phyloP scores from a whole-genome alignment of 2,329 filamentous ascomycete species.

The Verticillium albo-atrum region DNA sequence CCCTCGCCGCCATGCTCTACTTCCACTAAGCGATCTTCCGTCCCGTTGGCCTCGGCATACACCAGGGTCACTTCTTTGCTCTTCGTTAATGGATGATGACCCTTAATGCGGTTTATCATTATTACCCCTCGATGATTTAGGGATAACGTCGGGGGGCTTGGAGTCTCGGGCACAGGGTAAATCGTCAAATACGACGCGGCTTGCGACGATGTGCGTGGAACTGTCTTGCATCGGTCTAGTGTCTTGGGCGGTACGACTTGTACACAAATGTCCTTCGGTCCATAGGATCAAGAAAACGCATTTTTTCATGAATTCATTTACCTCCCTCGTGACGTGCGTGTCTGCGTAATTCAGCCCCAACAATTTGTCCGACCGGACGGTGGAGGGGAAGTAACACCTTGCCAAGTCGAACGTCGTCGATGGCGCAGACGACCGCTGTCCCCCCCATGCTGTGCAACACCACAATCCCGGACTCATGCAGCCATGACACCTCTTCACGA shows the following conservation, averaged over 20 bases:
- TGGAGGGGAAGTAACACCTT: too few relatives aligned
- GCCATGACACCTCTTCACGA: neutral
- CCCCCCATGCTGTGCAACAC: neutral
- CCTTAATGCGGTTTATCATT: neutral
- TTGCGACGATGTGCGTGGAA: neutral
- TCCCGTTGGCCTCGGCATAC: neutral
- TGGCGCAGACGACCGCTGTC: neutral
- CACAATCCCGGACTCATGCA: neutral
- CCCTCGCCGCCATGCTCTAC: conserved; percentile 34
- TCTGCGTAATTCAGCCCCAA: neutral
- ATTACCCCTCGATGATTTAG: conserved; percentile 8
- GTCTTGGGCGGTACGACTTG: neutral
- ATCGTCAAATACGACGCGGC: neutral
- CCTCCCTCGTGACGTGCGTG: too few relatives aligned
- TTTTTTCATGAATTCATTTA: neutral
- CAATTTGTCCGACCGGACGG: too few relatives aligned
- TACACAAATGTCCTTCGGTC: neutral
- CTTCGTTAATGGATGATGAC: neutral
- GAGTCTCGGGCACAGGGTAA: neutral
- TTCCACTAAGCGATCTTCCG: conserved; percentile 28
- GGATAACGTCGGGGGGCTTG: conserved; percentile 3
- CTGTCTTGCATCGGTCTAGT: neutral
- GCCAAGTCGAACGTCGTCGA: too few relatives aligned
- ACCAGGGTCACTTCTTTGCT: neutral
- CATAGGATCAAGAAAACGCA: neutral